Evolutionary conservation across 1,139 yeast species (phyloP).

Genomic region (Hyphopichia burtonii): DNA sequence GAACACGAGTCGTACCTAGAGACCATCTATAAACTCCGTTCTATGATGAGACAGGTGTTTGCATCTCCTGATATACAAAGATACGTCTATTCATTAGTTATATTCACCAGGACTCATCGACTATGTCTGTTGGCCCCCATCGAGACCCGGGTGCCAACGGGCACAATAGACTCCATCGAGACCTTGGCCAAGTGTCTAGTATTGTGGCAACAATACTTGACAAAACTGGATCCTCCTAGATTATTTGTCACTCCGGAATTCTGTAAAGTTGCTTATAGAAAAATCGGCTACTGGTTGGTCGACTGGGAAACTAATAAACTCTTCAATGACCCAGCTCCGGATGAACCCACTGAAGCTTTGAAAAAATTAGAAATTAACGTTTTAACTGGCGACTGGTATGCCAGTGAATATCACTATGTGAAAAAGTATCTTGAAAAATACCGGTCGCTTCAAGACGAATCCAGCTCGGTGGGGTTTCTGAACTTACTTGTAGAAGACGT

Average conservation of each 20-base stretch:
- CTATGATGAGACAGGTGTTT: conserved; percentile 8
- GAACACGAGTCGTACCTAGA: conserved; percentile 2
- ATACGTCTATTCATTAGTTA: conserved; percentile 39
- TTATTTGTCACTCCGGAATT: conserved; percentile 39
- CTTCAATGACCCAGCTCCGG: conserved; percentile 9
- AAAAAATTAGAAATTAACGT: conserved; percentile 28
- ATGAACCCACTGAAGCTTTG: conserved; percentile 8
- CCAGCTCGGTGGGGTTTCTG: conserved; percentile 34
- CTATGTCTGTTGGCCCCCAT: conserved; percentile 40
- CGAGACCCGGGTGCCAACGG: conserved; percentile 34
- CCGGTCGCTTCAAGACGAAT: conserved; percentile 16
- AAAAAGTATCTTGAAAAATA: conserved; percentile 26
- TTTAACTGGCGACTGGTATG: conserved; percentile 50
- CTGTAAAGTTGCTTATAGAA: conserved; percentile 41
- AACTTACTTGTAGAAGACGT: conserved; percentile 42
- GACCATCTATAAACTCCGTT: conserved; percentile 5
- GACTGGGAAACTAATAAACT: conserved; percentile 38
- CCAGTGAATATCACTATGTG: conserved; percentile 41
- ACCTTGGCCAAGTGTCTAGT: conserved; percentile 29
- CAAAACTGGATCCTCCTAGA: conserved; percentile 8
- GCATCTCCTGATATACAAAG: conserved; percentile 37
- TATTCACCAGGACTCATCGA: conserved; percentile 41
- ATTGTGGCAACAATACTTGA: conserved; percentile 18
- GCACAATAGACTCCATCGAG: conserved; percentile 27
- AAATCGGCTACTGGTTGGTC: conserved; percentile 47